These are phyloP conservation scores for Entomortierella beljakovae DNA, from an alignment of 192 early-diverging fungal species.

Conservation along the genomic window DNA sequence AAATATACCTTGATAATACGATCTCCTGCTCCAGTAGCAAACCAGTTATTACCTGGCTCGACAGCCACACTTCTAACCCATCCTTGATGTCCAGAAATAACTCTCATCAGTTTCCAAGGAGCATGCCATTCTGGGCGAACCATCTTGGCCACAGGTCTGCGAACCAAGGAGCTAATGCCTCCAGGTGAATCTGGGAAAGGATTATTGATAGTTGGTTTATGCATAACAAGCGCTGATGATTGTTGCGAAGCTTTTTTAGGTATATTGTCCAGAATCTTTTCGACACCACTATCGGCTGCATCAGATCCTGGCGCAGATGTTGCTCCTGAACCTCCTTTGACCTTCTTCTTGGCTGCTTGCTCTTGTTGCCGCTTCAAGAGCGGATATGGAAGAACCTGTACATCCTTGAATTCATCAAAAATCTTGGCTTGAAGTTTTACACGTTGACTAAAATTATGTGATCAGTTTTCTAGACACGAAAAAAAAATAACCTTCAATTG, in stretches of 20 bases:
- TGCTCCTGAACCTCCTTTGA: constrained; percentile 39
- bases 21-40: constrained; percentile 98
- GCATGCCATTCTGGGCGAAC: constrained; percentile 94
- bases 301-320: constrained; percentile 35
- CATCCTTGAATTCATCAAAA: constrained; percentile 76
- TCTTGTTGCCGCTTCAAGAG: constrained; percentile 66
- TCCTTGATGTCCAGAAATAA: constrained; percentile 97
- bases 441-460: constrained; percentile 61
- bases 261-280: constrained; percentile 57
- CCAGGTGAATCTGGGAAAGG: constrained; percentile 58
- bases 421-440: constrained; percentile 80
- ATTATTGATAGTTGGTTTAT: constrained; percentile 53
- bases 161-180: constrained; percentile 62
- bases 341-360: constrained; percentile 57
- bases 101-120: constrained; percentile 98
- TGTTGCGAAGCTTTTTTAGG: constrained; percentile 55
- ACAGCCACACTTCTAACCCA: constrained; percentile 96
- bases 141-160: constrained; percentile 61
- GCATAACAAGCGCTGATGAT: constrained; percentile 38
- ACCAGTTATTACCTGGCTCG: constrained; percentile 98
- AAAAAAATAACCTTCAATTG: neutral
- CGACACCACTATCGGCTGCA: constrained; percentile 50
- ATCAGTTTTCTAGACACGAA: neutral
- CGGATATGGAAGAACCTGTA: constrained; percentile 70
- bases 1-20: constrained; percentile 97